Base-by-base conservation (phyloP, 108 stramenopile genomes). In the Mediolabrus comicus region DNA sequence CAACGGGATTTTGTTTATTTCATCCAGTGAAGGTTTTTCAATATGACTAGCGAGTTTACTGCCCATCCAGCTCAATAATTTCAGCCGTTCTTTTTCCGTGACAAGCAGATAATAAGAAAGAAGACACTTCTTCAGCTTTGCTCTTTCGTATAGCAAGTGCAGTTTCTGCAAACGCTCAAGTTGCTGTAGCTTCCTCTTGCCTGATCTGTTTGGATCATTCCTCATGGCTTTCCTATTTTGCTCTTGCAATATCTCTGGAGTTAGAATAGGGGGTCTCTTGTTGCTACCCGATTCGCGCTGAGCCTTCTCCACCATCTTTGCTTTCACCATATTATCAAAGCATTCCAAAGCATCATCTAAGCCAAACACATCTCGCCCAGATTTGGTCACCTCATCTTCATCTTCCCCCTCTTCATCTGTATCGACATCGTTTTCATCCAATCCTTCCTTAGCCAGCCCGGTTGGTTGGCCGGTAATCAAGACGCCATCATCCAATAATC, bases 31-130 rank as follows among this genome's bases (percentile, higher is more conserved):
- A 3, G 65, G 65, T 17, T 66, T 66, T 11, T 51, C n/a, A 30
- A 66, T 25, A 36, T 53, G n/a, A 4, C n/a, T 4, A 4, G 65
- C 65, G 25, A 66, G 24, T 3, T 36, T 25, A 24, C 65, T 66
- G 31, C 65, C 65, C 65, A 66, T 13, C 65, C 53, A 65, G 8
- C 51, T 46, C 39, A 65, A 49, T 16, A 65, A 3, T 16, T 25
- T 49, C 14, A 27, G 46, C 3, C 52, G 53, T 13, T 33, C 52
- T 25, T 66, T 25, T 6, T 12, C 34, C 4, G 51, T 55, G 13
- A 19, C 53, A 4, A 29, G 27, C 2, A 66, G 52, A 66, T 17
- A 54, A 33, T 53, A 55, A 35, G 51, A 3, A 9, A 53, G 27
- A 19, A 36, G 5, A 9, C 31, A 17, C 10, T 53, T 66, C 22